A percentile compares a stretch with the other conserved stretches of the same genome.
phyloP scores from a whole-genome alignment of 2,329 filamentous ascomycete genomes.

The Fusarium sp. region DNA sequence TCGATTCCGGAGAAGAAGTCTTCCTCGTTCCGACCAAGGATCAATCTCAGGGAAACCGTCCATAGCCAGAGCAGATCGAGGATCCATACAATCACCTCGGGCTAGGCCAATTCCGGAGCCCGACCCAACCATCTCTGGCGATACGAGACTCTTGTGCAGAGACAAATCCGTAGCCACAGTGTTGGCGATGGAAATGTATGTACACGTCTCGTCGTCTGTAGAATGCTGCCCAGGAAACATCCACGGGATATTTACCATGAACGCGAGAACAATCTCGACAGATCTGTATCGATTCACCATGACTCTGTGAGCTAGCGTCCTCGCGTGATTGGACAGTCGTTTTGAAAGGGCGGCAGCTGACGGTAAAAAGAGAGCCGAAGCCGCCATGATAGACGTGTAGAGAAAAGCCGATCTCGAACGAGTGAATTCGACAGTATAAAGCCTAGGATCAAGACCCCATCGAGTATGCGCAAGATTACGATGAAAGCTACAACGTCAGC shows the following conservation, averaged over 20 bases:
- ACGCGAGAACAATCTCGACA: slow-evolving; percentile 79
- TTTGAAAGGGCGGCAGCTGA: slow-evolving; percentile 73
- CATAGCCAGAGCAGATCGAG: slow-evolving; percentile 71
- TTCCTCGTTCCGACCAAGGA: slow-evolving; percentile 68
- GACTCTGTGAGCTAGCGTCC: slow-evolving; percentile 70
- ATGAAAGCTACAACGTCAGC: slow-evolving; percentile 66
- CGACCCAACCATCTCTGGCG: slow-evolving; percentile 60
- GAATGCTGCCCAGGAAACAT: slow-evolving; percentile 76
- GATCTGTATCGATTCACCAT: slow-evolving; percentile 73
- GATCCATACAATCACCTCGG: slow-evolving; percentile 76
- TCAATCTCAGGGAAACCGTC: slow-evolving; percentile 76
- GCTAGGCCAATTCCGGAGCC: slow-evolving; percentile 62
- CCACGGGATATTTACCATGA: slow-evolving; percentile 82
- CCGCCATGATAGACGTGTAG: slow-evolving; percentile 77
- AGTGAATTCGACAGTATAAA: slow-evolving; percentile 75
- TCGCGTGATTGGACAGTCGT: slow-evolving; percentile 73
- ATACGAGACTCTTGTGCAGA: slow-evolving; percentile 75
- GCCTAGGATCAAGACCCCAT: slow-evolving; percentile 77
- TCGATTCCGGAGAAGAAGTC: slow-evolving; percentile 70
- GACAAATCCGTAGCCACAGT: slow-evolving; percentile 77
- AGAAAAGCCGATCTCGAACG: slow-evolving; percentile 76
- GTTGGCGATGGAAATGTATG: slow-evolving; percentile 76
- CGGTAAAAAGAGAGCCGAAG: slow-evolving; percentile 75
- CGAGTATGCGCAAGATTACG: slow-evolving; percentile 77
- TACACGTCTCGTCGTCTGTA: slow-evolving; percentile 79